Base-by-base conservation (phyloP, 257 asterid genomes). In the Scutellaria minor region DNA sequence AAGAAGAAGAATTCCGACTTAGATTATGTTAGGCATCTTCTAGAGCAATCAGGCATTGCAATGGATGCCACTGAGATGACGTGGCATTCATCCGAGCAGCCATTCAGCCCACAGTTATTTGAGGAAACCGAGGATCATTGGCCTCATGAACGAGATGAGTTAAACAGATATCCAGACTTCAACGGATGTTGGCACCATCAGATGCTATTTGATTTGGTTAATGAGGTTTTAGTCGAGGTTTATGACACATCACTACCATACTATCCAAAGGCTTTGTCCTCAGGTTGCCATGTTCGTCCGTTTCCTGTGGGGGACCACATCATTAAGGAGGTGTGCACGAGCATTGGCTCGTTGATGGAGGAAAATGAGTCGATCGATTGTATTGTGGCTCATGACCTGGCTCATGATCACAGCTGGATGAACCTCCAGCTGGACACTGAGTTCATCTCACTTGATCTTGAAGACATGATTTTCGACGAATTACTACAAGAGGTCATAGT, bases 361-460 rank as follows among this genome's bases (percentile, higher is more conserved):
- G 75, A 80, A 64, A 74, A 45, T 67, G 83, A 81, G 76, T 74
- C 90, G 2, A 48, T 85, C 18, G 93, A 91, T 40, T 5, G 58
- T 62, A 45, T 88, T 5, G 79, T 83, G 46, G 83, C 20, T 64
- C 76, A 24, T 40, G 96, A 94, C 68, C 55, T 92, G 77, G 81
- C 22, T 20, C 75, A 13, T 35, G 93, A 87, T 64, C 75, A 57
- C 14, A 78, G 87, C 42, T 94, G 99, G 99, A 89, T 94, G 98
- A 89, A 94, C 68, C 92, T 89, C 14, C 96, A 91, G 75, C 27
- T 81, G 31, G 97, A 89, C 68, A 77, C 81, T 5, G 98, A 91
- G 81, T 73, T 78, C 41, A 11, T 83, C 1, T 92, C 80, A 10
- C 83, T 94, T 35, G 90, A 88, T 52, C 12, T 91, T 52, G 99